Conservation (phyloP, 768 basidiomycete species). For the Jaapia argillacea region DNA sequence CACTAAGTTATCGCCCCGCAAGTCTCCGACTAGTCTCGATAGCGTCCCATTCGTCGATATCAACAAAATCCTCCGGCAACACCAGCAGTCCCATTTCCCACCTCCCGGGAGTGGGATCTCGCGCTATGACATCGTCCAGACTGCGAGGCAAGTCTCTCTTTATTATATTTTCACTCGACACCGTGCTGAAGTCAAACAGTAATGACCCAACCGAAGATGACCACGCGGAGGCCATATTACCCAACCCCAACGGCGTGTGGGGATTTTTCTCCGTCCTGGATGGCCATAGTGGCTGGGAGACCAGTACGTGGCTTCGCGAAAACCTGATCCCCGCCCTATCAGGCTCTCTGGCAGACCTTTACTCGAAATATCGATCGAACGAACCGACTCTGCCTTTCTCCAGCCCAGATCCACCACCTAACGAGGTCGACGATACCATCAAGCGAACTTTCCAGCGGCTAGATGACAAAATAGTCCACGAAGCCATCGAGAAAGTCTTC, state of each 20-base stretch:
- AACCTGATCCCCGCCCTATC: slow-evolving; percentile 19
- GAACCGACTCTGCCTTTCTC: background rate
- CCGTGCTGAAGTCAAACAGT: too few species aligned
- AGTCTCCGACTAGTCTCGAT: too few species aligned
- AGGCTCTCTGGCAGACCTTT: slow-evolving; percentile 15
- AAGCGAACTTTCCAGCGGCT: slow-evolving; percentile 26
- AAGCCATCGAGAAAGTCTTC: slow-evolving; percentile 18
- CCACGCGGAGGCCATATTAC: slow-evolving; percentile 12
- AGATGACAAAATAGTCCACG: slow-evolving; percentile 32
- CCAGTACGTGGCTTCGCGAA: slow-evolving; percentile 21
- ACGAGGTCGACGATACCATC: slow-evolving; percentile 25
- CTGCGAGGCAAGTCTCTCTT: slow-evolving; percentile 11
- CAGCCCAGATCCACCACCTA: slow-evolving; percentile 11
- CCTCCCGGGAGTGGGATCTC: slow-evolving; percentile 7
- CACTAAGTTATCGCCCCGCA: too few species aligned
- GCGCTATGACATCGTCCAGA: slow-evolving; percentile 13
- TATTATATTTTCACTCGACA: background rate
- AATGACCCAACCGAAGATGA: slow-evolving; percentile 19
- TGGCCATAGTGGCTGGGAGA: slow-evolving; percentile 22
- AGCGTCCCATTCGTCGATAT: too few species aligned
- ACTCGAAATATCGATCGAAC: slow-evolving; percentile 3
- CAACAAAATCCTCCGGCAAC: too few species aligned
- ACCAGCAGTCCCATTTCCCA: slow-evolving; percentile 6
- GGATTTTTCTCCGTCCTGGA: slow-evolving; percentile 24
- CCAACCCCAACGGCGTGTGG: slow-evolving; percentile 18